A percentile compares a stretch with the other conserved stretches of the same genome.
These are phyloP conservation scores for Onygenales sp. DNA, from an alignment of 2,329 filamentous ascomycete species.

Conservation along the genomic window DNA sequence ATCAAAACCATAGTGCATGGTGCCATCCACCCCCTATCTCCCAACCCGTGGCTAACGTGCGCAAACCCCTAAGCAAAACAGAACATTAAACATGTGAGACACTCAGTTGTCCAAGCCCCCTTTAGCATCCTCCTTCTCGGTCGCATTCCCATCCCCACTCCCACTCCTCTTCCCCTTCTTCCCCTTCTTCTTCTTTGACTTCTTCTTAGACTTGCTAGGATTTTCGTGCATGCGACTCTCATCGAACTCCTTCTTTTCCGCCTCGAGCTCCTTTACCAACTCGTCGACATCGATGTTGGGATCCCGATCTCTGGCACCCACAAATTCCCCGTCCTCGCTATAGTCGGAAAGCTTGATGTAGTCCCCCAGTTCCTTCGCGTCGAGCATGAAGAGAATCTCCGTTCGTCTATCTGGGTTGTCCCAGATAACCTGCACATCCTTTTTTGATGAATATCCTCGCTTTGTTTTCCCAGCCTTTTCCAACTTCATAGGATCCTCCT, in stretches of 20 bases:
- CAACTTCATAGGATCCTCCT: slow-evolving; percentile 5
- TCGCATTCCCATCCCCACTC: neutral
- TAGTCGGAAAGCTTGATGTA: slow-evolving; percentile 4
- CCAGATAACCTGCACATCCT: slow-evolving; percentile 3
- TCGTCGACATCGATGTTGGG: neutral
- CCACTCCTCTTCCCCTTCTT: neutral
- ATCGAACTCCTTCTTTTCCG: slow-evolving; percentile 1
- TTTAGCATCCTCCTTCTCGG: neutral
- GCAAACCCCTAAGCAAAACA: too few relatives aligned
- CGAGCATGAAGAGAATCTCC: slow-evolving; percentile 14
- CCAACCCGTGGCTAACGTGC: too few relatives aligned
- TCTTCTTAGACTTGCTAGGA: neutral
- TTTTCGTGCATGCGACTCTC: neutral
- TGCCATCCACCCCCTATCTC: too few relatives aligned
- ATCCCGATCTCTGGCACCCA: neutral
- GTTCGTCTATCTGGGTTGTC: neutral
- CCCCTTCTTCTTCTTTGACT: slow-evolving; percentile 1
- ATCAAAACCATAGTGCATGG: too few relatives aligned
- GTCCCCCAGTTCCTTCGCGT: neutral
- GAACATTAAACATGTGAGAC: too few relatives aligned
- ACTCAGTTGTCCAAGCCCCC: too few relatives aligned
- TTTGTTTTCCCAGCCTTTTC: slow-evolving; percentile 11
- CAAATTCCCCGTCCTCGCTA: slow-evolving; percentile 5
- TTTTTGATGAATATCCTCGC: slow-evolving; percentile 9
- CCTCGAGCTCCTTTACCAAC: neutral